Percentiles rank a stretch among this genome's conserved stretches.
Evolutionary conservation across 2,329 filamentous ascomycete genomes (phyloP).

Genomic region (Rutstroemia sp.): DNA sequence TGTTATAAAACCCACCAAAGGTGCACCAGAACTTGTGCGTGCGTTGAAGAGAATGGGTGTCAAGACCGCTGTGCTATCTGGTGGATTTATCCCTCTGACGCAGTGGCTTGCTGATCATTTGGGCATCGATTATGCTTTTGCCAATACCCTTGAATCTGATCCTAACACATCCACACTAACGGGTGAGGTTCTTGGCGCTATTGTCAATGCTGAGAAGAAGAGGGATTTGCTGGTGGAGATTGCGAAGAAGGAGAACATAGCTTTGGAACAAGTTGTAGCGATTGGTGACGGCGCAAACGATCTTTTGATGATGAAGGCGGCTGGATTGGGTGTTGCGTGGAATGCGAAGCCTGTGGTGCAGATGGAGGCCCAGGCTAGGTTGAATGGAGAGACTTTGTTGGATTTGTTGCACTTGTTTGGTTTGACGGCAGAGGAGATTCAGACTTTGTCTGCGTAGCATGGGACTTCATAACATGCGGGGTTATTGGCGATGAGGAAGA

Average conservation of each 20-base stretch:
- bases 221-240: conserved; percentile 64
- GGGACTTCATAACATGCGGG: too few relatives aligned
- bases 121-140: conserved; percentile 79
- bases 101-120: conserved; percentile 76
- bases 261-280: conserved; percentile 60
- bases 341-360: conserved; percentile 80
- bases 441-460: conserved; percentile 32
- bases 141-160: conserved; percentile 72
- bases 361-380: conserved; percentile 62
- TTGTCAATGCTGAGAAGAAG: conserved; percentile 73
- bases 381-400: conserved; percentile 64
- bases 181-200: conserved; percentile 62
- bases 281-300: conserved; percentile 82
- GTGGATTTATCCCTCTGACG: conserved; percentile 85
- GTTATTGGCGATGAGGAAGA: too few relatives aligned
- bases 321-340: conserved; percentile 73
- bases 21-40: conserved; percentile 66
- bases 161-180: conserved; percentile 51
- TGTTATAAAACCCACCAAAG: conserved; percentile 73
- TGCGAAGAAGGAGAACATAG: conserved; percentile 57
- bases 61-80: conserved; percentile 84
- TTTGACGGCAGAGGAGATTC: conserved; percentile 57
- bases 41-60: conserved; percentile 72
- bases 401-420: conserved; percentile 72
- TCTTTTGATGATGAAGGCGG: conserved; percentile 68